Evolutionary conservation across 2,329 filamentous ascomycete genomes (phyloP).

Genomic region (Fusarium sp.): DNA sequence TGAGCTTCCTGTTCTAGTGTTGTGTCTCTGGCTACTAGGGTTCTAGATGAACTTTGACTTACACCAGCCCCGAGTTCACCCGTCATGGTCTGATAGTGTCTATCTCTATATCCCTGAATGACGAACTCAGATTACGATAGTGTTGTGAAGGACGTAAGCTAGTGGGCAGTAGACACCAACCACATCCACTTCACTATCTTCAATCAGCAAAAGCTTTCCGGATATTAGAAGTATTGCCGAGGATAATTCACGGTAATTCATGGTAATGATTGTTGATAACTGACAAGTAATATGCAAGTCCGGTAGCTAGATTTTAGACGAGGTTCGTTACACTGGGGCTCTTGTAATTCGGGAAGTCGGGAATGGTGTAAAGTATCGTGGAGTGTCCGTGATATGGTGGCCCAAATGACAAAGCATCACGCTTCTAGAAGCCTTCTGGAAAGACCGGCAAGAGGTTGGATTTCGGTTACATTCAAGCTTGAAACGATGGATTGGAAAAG

Average conservation of each 20-base stretch:
- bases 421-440: conserved; percentile 25
- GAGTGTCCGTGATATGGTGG: neutral
- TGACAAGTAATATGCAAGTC: neutral
- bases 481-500: neutral
- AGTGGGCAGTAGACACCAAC: neutral
- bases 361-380: neutral
- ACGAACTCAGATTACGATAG: neutral
- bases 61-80: neutral
- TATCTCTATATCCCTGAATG: neutral
- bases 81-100: neutral
- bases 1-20: neutral
- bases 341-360: conserved; percentile 2
- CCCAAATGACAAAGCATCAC: neutral
- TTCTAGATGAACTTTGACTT: neutral
- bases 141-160: neutral
- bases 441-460: neutral
- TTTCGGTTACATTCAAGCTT: conserved; percentile 12
- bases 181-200: neutral
- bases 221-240: neutral
- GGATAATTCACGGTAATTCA: neutral
- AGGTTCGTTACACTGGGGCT: neutral
- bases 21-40: neutral
- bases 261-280: neutral
- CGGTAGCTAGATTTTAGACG: neutral
- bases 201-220: neutral